phyloP scores from a whole-genome alignment of 305 asterid species.

The Euphrasia arctica region DNA sequence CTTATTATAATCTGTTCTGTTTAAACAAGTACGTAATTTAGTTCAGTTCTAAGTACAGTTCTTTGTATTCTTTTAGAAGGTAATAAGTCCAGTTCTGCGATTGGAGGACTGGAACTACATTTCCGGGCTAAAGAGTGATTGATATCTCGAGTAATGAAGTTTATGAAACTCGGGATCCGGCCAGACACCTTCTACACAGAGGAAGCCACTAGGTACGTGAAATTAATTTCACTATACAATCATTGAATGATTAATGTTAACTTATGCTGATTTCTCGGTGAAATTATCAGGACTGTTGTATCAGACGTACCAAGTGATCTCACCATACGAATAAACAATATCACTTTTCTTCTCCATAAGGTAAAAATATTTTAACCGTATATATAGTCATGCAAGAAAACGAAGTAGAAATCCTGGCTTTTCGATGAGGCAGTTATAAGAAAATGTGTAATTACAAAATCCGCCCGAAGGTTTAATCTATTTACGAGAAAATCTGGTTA shows the following conservation, averaged over 20 bases:
- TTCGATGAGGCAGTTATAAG: neutral
- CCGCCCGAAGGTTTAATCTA: neutral
- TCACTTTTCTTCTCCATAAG: constrained; percentile 71
- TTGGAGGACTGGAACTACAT: neutral
- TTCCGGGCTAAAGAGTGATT: constrained; percentile 17
- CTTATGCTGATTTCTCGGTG: neutral
- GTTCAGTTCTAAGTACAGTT: no score
- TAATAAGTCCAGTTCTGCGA: constrained; percentile 15
- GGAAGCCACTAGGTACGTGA: constrained; percentile 66
- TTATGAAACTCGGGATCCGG: constrained; percentile 70
- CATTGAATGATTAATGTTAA: neutral
- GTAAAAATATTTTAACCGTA: constrained; percentile 26
- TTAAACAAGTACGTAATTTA: no score
- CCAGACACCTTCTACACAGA: constrained; percentile 79
- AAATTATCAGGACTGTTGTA: constrained; percentile 36
- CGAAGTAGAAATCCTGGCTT: neutral
- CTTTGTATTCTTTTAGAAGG: neutral
- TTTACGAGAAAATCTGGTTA: neutral
- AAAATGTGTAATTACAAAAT: neutral
- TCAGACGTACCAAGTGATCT: constrained; percentile 61
- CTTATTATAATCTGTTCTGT: neutral
- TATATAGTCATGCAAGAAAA: neutral
- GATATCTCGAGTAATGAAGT: constrained; percentile 51
- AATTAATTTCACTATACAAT: neutral
- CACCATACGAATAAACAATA: constrained; percentile 51